Evolutionary conservation across 495 filamentous ascomycete genomes (phyloP).

Genomic region (Diplogelasinospora grovesii): DNA sequence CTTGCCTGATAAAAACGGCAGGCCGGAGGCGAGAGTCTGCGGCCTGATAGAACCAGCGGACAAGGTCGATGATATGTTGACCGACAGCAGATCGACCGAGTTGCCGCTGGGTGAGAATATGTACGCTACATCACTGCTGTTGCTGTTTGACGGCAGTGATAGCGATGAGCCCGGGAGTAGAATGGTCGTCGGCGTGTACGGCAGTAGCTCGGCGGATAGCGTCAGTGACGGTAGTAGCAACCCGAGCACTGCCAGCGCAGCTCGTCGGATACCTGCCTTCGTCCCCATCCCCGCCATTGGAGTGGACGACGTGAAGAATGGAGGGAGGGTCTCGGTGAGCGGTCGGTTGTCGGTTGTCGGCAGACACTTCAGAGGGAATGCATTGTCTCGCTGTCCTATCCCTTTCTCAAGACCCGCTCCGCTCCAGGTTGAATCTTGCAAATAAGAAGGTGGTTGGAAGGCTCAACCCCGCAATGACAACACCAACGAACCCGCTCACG

Average conservation of each 20-base stretch:
- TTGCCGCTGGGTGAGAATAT: conserved; percentile 48
- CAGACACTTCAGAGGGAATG: conserved; percentile 10
- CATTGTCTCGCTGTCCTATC: conserved; percentile 1
- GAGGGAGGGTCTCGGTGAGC: too few species aligned
- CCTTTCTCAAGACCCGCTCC: background rate
- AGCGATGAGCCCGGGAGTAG: conserved; percentile 47
- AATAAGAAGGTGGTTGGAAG: too few species aligned
- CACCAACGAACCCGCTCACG: too few species aligned
- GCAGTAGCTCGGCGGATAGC: too few species aligned
- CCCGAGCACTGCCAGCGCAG: conserved; percentile 4
- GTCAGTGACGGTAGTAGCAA: background rate
- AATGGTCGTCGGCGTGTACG: conserved; percentile 70
- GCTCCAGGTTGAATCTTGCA: background rate
- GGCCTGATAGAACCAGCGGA: conserved; percentile 45
- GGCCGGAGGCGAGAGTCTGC: conserved; percentile 49
- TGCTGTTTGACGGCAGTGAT: conserved; percentile 24
- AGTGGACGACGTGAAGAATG: too few species aligned
- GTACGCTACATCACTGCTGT: conserved; percentile 39
- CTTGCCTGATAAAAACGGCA: conserved; percentile 55
- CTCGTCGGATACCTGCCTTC: background rate
- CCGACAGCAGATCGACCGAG: conserved; percentile 48
- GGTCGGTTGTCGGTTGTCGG: too few species aligned
- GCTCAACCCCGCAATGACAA: too few species aligned
- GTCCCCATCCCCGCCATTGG: background rate
- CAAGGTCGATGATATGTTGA: conserved; percentile 57